A percentile compares a stretch with the other conserved stretches of the same genome.
Evolutionary conservation across 1,139 yeast genomes (phyloP).

Genomic region (Debaryomycetaceae sp.): DNA sequence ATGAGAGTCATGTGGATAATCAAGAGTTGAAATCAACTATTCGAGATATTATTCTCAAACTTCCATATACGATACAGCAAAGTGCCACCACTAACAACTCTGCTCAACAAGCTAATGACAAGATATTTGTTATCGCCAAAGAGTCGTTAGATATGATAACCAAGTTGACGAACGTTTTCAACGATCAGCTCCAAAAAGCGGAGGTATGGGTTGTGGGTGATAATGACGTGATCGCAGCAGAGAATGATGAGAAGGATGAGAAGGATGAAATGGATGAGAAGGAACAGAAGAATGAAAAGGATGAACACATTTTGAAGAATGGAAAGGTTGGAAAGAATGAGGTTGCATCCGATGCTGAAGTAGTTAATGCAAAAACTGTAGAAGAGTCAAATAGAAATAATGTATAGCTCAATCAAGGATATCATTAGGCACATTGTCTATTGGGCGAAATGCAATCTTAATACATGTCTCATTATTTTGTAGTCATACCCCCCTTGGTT

Average conservation of each 20-base stretch:
- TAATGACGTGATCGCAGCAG: neutral
- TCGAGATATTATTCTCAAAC: slow-evolving; percentile 67
- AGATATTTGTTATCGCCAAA: slow-evolving; percentile 75
- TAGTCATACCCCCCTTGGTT: no score
- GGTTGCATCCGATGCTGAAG: neutral
- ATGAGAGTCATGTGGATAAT: slow-evolving; percentile 5
- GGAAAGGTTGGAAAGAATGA: neutral
- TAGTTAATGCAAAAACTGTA: neutral
- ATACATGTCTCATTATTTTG: no score
- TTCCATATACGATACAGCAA: slow-evolving; percentile 53
- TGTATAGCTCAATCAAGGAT: neutral
- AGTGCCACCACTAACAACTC: slow-evolving; percentile 18
- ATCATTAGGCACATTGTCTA: no score
- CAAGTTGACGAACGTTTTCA: slow-evolving; percentile 77
- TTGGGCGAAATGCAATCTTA: no score
- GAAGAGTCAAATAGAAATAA: neutral
- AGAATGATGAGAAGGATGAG: neutral
- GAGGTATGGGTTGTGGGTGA: slow-evolving; percentile 73
- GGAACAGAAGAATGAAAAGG: no score
- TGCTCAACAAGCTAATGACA: slow-evolving; percentile 48
- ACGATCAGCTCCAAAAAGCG: slow-evolving; percentile 77
- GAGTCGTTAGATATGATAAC: slow-evolving; percentile 88
- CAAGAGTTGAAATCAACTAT: slow-evolving; percentile 60
- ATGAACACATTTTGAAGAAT: no score
- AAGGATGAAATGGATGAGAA: no score